Evolutionary conservation across 208 protist species (phyloP), one percentile per base, ranked within the genome.

Genomic region (Acanthamoeba lenticulata): DNA sequence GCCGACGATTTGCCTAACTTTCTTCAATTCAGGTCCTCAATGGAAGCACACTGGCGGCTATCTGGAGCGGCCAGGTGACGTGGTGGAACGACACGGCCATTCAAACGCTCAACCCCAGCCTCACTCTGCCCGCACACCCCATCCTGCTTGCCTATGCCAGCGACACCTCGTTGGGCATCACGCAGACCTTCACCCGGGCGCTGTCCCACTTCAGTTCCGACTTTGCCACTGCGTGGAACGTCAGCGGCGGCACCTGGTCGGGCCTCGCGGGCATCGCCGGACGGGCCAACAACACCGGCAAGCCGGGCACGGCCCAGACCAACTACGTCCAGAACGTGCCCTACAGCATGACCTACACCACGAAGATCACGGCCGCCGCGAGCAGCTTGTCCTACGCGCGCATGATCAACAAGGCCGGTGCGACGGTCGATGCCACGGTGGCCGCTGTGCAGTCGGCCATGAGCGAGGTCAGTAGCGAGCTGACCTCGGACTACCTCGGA

Each of bases 41-140:
- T 69, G 60, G 60, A 6, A 4, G 4, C 13, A n/a, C 60, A 21
- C 24, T 69, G 60, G 60, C 13, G 6, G 60, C 6, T 9, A 69
- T 69, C 60, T 69, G 60, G 60, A 11, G 6, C 4, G 60, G 60
- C 60, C 4, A n/a, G 13, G 27, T 69, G 13, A 21, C 24, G 60
- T 69, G 60, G 60, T 69, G 60, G 60, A 69, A 69, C 29, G 60
- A 69, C 60, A 69, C 60, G 29, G 60, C 60, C 60, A 69, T 69
- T 21, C 19, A 69, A 21, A 34, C 6, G 13, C 60, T 69, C 60
- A 69, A 69, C 29, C 60, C 60, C 13, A 36, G 13, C 29, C 13
- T 21, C 29, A 34, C 19, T n/a, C 6, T 69, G 60, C 60, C 60
- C 60, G 6, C 6, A 6, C 13, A 7, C 13, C 60, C 13, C 4